Base-by-base conservation (phyloP, 257 asterid genomes). In the Thymus mandschuricus region DNA sequence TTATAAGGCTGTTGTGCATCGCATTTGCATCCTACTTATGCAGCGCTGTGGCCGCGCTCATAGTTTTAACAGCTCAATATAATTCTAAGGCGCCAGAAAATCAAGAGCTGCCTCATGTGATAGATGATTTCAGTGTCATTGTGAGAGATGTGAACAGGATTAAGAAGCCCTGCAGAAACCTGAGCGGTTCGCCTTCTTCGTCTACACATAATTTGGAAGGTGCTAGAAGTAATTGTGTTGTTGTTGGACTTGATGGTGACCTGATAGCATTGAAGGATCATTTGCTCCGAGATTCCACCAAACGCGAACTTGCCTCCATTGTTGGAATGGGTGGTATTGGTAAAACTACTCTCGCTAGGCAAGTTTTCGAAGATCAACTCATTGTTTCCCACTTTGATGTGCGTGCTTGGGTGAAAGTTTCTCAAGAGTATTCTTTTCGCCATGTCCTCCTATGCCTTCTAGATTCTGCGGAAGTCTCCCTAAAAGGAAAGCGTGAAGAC, bases 251-350 rank as follows among this genome's bases (percentile, higher is more conserved):
- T 40, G 77, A 66, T 0, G 11, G 44, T 1, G 27, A 30, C 21
- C 0, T 58, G 40, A 2, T 15, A 5, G 9, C 56, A 57, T 66
- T 72, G 0, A 58, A 2, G 52, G 8, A 4, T 4, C 66, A 1
- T 3, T 33, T 72, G 1, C 1, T 3, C 1, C 2, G 4, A 1
- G 45, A 2, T 10, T 54, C 70, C 2, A 6, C 41, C 45, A 8
- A 49, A 0, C 44, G 7, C 5, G 12, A 43, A 33, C 3, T 48
- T 4, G 8, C 59, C 27, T 27, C 75, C 0, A 66, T 77, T 8
- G 49, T 60, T 3, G 81, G 78, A 27, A 77, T 72, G 71, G 81
- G 78, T 0, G 77, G 81, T 8, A 76, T 70, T 41, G 81, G 81
- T 3, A 76, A 76, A 46, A 58, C 77, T 3, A 77, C 81, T 11